Evolutionary conservation across 805 yeast genomes (phyloP).

Genomic region (Candida alai): DNA sequence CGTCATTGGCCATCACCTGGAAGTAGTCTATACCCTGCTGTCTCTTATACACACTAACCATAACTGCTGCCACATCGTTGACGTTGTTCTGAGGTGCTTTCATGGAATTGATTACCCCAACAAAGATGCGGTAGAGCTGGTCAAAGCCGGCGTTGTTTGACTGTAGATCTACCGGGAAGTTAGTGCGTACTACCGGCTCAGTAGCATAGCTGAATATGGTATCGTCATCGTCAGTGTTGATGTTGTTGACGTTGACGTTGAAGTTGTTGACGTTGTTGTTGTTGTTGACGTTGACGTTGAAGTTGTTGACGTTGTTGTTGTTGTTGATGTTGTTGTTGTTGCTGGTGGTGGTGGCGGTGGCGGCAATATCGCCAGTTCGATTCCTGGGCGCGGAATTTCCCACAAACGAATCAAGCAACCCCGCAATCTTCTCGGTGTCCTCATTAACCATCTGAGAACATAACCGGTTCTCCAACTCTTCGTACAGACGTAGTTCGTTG

Average conservation of each 20-base stretch:
- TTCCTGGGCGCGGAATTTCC: constrained; percentile 4
- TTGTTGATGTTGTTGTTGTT: too few relatives aligned
- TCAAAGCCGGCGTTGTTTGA: constrained; percentile 17
- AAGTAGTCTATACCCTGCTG: constrained; percentile 5
- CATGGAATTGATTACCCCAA: not conserved
- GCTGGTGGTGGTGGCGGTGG: too few relatives aligned
- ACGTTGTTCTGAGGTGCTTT: not conserved
- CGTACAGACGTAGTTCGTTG: constrained; percentile 15
- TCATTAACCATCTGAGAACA: constrained; percentile 14
- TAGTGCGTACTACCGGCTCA: constrained; percentile 1
- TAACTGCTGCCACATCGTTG: constrained; percentile 3
- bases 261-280: too few relatives aligned
- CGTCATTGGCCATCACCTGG: not conserved
- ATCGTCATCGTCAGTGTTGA: constrained; percentile 11
- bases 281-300: too few relatives aligned
- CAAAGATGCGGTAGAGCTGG: constrained; percentile 4
- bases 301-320: too few relatives aligned
- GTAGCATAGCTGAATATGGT: constrained; percentile 19
- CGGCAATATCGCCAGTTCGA: constrained; percentile 12
- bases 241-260: too few relatives aligned
- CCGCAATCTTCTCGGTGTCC: constrained; percentile 20
- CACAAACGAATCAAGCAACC: constrained; percentile 18
- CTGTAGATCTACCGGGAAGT: constrained; percentile 13
- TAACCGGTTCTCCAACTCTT: constrained; percentile 15
- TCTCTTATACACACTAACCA: constrained; percentile 5